Conservation (phyloP, 2,329 filamentous ascomycete genomes). For the Apiospora hydei region DNA sequence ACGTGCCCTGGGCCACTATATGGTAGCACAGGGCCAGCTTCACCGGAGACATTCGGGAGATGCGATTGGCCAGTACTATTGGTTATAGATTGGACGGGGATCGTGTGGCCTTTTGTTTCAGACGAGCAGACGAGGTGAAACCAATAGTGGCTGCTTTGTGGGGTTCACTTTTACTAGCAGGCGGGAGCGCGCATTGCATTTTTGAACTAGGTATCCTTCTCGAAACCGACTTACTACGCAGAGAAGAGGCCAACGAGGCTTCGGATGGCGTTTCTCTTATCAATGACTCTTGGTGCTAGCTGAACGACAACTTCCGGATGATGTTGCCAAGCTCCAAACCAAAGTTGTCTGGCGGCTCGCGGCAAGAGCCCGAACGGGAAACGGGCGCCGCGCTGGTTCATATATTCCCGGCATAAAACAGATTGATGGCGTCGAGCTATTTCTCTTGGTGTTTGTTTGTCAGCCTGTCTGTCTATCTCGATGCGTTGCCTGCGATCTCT, state of each 20-base stretch:
- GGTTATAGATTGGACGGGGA: not conserved
- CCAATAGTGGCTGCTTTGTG: not conserved
- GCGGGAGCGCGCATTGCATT: not conserved
- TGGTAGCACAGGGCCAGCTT: not conserved
- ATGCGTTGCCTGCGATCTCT: not conserved
- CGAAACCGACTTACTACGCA: not conserved
- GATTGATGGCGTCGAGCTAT: not conserved
- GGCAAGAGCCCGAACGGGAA: not conserved
- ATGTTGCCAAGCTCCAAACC: not conserved
- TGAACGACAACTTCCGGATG: not conserved
- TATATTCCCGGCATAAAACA: not conserved
- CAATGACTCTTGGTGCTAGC: no score
- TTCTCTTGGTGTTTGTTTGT: not conserved
- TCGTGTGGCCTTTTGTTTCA: not conserved
- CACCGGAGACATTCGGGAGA: not conserved
- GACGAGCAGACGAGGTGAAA: constrained; percentile 12
- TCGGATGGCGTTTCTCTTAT: not conserved
- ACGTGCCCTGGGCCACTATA: not conserved
- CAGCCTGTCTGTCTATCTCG: no score
- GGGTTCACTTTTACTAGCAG: not conserved
- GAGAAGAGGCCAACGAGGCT: not conserved
- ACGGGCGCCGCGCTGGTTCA: not conserved
- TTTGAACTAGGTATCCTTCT: not conserved
- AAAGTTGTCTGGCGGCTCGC: not conserved
- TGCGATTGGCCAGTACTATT: not conserved